These are phyloP conservation scores for Selenicereus undatus DNA, from an alignment of 148 eudicot species.

Conservation along the genomic window DNA sequence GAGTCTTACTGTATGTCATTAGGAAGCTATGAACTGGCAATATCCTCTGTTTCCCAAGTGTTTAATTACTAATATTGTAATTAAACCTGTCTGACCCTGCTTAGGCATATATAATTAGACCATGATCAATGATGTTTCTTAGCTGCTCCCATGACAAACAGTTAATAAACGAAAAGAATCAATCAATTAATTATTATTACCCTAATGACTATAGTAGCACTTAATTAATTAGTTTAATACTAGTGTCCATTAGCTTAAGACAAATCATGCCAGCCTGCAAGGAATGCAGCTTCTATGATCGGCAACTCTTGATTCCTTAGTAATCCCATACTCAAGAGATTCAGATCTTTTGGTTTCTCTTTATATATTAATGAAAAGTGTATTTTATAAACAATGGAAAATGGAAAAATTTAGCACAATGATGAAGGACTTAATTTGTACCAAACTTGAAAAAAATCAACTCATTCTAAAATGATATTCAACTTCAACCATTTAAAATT, in stretches of 20 bases:
- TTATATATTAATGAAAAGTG: too few species aligned
- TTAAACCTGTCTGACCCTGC: background rate
- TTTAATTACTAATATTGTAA: background rate
- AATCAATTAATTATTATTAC: background rate
- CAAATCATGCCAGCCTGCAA: conserved; percentile 1
- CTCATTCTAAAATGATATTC: too few species aligned
- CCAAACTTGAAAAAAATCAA: too few species aligned
- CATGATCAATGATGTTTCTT: background rate
- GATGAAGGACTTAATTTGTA: too few species aligned
- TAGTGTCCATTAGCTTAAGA: background rate
- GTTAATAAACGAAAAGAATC: background rate
- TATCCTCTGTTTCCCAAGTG: background rate
- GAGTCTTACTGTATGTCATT: too few species aligned
- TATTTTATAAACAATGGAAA: too few species aligned
- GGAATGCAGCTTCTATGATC: conserved; percentile 4
- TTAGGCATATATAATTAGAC: background rate
- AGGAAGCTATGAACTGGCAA: background rate
- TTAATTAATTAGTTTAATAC: background rate
- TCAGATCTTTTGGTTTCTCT: too few species aligned
- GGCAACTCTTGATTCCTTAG: background rate
- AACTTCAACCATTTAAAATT: too few species aligned
- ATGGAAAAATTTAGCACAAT: too few species aligned
- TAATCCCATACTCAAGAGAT: background rate
- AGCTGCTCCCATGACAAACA: background rate
- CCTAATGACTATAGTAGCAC: background rate